Percentiles rank a stretch among this genome's conserved stretches.
Conservation (phyloP, 2,329 filamentous ascomycete genomes). For the Trichoderma koningiopsis region DNA sequence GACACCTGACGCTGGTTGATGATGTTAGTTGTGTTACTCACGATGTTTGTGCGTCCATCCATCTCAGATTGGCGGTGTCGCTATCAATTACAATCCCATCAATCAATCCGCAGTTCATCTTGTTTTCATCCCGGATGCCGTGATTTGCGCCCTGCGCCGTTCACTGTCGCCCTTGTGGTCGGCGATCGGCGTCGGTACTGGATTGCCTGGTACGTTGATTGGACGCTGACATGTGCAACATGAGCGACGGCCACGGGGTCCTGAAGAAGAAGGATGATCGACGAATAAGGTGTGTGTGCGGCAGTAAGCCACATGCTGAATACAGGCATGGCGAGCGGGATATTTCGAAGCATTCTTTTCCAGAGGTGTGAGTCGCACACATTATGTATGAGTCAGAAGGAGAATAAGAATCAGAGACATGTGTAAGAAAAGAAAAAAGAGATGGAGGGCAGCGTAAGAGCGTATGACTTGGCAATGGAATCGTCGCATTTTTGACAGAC, state of each 20-base stretch:
- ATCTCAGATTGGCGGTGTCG: slow-evolving; percentile 18
- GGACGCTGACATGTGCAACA: slow-evolving; percentile 23
- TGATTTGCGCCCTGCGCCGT: not conserved
- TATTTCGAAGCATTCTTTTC: not conserved
- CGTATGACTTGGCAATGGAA: not conserved
- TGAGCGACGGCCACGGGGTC: not conserved
- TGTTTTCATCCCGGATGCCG: not conserved
- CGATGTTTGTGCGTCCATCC: not conserved
- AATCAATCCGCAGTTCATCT: not conserved
- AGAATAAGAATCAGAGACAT: not conserved
- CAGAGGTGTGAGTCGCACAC: not conserved
- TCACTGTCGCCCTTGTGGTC: not conserved
- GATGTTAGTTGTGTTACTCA: not conserved
- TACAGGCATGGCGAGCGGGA: not conserved
- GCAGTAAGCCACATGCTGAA: not conserved
- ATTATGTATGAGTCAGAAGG: slow-evolving; percentile 13
- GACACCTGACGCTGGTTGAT: not conserved
- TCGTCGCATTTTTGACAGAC: slow-evolving; percentile 11
- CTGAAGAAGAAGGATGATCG: not conserved
- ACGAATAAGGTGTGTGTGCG: not conserved
- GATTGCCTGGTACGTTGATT: not conserved
- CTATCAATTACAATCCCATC: slow-evolving; percentile 4
- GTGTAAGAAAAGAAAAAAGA: not conserved
- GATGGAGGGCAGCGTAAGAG: not conserved
- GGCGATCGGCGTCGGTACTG: slow-evolving; percentile 4